Conservation (phyloP, 1,284 basidiomycete species). For the Trametes pubescens region DNA sequence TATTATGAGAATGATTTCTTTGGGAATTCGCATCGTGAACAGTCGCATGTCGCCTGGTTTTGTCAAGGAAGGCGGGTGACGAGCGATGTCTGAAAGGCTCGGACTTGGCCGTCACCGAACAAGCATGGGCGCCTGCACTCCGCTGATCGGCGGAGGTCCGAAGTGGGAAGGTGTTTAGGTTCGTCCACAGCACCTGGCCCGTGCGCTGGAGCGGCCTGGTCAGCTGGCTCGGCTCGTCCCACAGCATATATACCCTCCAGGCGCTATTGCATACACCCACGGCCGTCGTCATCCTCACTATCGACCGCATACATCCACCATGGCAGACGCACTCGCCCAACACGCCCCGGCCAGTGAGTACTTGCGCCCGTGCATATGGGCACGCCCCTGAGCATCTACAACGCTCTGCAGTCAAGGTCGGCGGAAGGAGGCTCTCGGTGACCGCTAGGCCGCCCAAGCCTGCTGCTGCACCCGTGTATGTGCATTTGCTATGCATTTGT, state of each 20-base stretch:
- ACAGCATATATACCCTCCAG: slow-evolving; percentile 20
- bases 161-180: slow-evolving; percentile 30
- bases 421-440: slow-evolving; percentile 66
- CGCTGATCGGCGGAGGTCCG: slow-evolving; percentile 9
- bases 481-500: slow-evolving; percentile 4
- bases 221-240: slow-evolving; percentile 29
- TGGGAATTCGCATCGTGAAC: slow-evolving; percentile 2
- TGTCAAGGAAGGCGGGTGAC: too few relatives aligned
- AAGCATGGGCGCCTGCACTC: neutral
- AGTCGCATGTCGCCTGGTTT: too few relatives aligned
- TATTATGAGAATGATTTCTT: neutral
- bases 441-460: slow-evolving; percentile 49
- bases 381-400: slow-evolving; percentile 3
- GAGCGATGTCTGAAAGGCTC: neutral
- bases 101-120: neutral
- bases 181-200: slow-evolving; percentile 30
- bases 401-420: slow-evolving; percentile 64
- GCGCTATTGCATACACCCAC: neutral
- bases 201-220: slow-evolving; percentile 33
- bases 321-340: slow-evolving; percentile 41
- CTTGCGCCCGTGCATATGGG: neutral
- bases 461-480: slow-evolving; percentile 45
- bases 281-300: slow-evolving; percentile 4
- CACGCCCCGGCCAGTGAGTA: slow-evolving; percentile 38
- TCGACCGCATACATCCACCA: slow-evolving; percentile 13